These are phyloP conservation scores for Lithocarpus polystachyus DNA, from an alignment of 306 rosid species.

Conservation along the genomic window DNA sequence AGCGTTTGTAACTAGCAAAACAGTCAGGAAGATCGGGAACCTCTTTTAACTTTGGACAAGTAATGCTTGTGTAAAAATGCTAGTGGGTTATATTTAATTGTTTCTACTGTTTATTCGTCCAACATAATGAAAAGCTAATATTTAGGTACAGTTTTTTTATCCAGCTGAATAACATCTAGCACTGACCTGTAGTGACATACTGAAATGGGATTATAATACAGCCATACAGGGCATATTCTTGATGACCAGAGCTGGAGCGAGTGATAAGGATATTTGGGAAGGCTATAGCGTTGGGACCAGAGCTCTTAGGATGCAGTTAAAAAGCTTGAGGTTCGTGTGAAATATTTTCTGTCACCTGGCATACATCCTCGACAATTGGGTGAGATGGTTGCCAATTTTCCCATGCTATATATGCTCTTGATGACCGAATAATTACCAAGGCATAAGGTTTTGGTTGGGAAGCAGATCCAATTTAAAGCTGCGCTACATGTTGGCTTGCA, in stretches of 20 bases:
- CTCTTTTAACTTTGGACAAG: not conserved
- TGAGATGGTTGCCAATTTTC: slow-evolving; percentile 88
- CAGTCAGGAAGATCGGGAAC: not conserved
- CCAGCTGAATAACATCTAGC: not conserved
- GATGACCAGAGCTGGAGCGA: slow-evolving; percentile 84
- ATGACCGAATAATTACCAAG: slow-evolving; percentile 76
- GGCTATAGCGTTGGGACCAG: slow-evolving; percentile 84
- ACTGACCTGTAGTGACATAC: not conserved
- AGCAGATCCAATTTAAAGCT: slow-evolving; percentile 62
- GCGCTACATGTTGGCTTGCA: slow-evolving; percentile 71
- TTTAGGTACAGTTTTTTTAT: not conserved
- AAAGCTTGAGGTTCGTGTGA: slow-evolving; percentile 75
- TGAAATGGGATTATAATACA: slow-evolving; percentile 26
- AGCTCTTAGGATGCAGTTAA: slow-evolving; percentile 83
- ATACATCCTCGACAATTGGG: slow-evolving; percentile 58
- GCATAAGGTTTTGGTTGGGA: slow-evolving; percentile 79
- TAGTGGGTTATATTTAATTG: not conserved
- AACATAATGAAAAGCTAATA: not conserved
- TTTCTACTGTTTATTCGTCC: not conserved
- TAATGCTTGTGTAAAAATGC: not conserved
- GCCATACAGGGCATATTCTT: slow-evolving; percentile 72
- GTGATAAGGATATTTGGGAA: slow-evolving; percentile 59
- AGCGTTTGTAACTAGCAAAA: not conserved
- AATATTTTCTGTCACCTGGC: slow-evolving; percentile 78
- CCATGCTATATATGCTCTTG: slow-evolving; percentile 90